These are phyloP conservation scores for Diaporthe amygdali DNA, from an alignment of 2,329 filamentous ascomycete genomes.

Conservation along the genomic window DNA sequence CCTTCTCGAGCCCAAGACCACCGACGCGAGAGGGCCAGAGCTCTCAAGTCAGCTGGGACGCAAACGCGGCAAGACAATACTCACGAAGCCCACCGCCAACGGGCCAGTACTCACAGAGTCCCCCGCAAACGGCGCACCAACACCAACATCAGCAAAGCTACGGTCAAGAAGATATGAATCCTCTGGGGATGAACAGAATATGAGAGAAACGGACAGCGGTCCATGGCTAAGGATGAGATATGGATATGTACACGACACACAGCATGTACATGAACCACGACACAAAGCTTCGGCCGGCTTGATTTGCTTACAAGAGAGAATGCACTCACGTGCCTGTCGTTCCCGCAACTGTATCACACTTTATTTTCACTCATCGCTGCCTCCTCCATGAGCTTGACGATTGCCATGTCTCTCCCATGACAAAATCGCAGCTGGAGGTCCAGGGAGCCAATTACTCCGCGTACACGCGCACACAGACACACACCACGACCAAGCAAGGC, in stretches of 20 bases:
- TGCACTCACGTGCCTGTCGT: conserved; percentile 16
- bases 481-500: not conserved
- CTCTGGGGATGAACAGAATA: conserved; percentile 62
- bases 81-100: conserved; percentile 18
- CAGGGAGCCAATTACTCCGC: not conserved
- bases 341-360: not conserved
- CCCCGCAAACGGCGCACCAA: conserved; percentile 30
- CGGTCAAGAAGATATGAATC: conserved; percentile 50
- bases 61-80: conserved; percentile 38
- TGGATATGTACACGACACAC: conserved; percentile 13
- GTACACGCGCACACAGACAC: not conserved
- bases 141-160: conserved; percentile 24
- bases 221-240: conserved; percentile 13
- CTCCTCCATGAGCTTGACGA: not conserved
- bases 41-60: conserved; percentile 48
- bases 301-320: not conserved
- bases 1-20: conserved; percentile 61
- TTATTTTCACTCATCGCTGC: not conserved
- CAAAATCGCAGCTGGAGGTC: not conserved
- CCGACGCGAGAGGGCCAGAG: conserved; percentile 36
- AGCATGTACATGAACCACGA: not conserved
- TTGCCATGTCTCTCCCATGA: not conserved
- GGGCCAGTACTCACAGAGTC: conserved; percentile 16
- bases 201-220: conserved; percentile 33
- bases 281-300: not conserved